A percentile compares a stretch with the other conserved stretches of the same genome.
phyloP scores from a whole-genome alignment of 805 yeast genomes.

The Candida verbasci region DNA sequence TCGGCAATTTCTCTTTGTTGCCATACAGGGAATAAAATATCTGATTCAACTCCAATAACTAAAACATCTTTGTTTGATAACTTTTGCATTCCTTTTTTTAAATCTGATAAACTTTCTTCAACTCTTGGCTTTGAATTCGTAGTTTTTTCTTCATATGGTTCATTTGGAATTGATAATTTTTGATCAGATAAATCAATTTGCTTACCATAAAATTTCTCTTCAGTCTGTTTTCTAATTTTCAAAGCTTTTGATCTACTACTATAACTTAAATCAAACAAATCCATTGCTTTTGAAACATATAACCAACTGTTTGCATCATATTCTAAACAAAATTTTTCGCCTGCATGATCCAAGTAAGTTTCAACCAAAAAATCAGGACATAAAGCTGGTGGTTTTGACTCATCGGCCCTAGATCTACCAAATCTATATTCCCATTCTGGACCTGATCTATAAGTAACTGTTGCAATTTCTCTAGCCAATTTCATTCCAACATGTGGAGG shows the following conservation, averaged over 20 bases:
- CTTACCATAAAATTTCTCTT: slow-evolving; percentile 19
- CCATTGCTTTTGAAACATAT: slow-evolving; percentile 92
- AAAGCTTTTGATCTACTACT: slow-evolving; percentile 42
- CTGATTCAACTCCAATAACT: slow-evolving; percentile 90
- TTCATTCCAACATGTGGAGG: slow-evolving; percentile 97
- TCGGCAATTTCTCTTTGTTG: slow-evolving; percentile 81
- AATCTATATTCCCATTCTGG: slow-evolving; percentile 96
- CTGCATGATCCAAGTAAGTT: slow-evolving; percentile 91
- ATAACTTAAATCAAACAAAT: slow-evolving; percentile 74
- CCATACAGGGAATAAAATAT: slow-evolving; percentile 89
- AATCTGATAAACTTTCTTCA: slow-evolving; percentile 58
- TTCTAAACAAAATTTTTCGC: slow-evolving; percentile 87
- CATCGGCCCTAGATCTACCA: slow-evolving; percentile 84
- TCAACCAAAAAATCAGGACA: slow-evolving; percentile 93
- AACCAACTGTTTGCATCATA: slow-evolving; percentile 87
- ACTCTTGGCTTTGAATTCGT: slow-evolving; percentile 41
- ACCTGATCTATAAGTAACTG: slow-evolving; percentile 90
- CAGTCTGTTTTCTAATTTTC: slow-evolving; percentile 35
- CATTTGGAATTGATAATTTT: slow-evolving; percentile 32
- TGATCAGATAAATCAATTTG: not conserved
- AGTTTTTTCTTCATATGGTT: slow-evolving; percentile 54
- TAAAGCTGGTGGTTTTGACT: slow-evolving; percentile 71
- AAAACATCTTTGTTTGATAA: slow-evolving; percentile 63
- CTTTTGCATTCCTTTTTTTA: slow-evolving; percentile 59
- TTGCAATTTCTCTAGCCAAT: slow-evolving; percentile 87